Base-by-base conservation (phyloP, 305 asterid species). In the Withania somnifera region DNA sequence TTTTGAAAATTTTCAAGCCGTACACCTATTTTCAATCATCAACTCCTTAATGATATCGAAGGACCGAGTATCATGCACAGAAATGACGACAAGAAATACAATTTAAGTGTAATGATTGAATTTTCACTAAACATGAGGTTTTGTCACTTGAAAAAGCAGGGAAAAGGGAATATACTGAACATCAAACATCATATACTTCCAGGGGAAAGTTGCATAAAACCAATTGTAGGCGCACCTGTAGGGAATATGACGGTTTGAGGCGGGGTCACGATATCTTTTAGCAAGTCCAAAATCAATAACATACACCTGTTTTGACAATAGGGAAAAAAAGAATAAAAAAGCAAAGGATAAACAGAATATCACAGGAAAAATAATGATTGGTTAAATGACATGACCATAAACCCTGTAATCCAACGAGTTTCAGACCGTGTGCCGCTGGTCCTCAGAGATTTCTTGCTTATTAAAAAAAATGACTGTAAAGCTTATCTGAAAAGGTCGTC, bases 201-300 rank as follows among this genome's bases (percentile, higher is more conserved):
- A 45, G 26, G 64, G 42, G 2, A 11, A 64, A 58, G 58, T 54
- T 20, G 30, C 71, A 64, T 3, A 78, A 67, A 47, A 30, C 28
- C 69, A 61, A 71, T 54, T 28, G 63, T 52, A 71, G 71, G 22
- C 40, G 13, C 28, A 94, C 99, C 97, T 95, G 91, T 94, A 94
- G 78, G 99, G 98, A 87, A 95, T 94, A 87, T 95, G 99, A 79
- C 96, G 89, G 83, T 93, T 91, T 68, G 97, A 86, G 60, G 84
- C 57, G 6, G 98, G 86, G 67, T 94, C 98, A 51, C 98, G 92
- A 67, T 94, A 95, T 90, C 97, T 90, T 87, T 93, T 95, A 53
- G 98, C 98, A 82, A 95, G 94, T 84, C 98, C 98, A 82, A 95
- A 95, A 89, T 94, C 98, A 79, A 95, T 95, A 61, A 95, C 84